Evolutionary conservation across 371 early-diverging fungal genomes (phyloP), one percentile per base, ranked within the genome.

Genomic region (Conidiobolus coronatus): DNA sequence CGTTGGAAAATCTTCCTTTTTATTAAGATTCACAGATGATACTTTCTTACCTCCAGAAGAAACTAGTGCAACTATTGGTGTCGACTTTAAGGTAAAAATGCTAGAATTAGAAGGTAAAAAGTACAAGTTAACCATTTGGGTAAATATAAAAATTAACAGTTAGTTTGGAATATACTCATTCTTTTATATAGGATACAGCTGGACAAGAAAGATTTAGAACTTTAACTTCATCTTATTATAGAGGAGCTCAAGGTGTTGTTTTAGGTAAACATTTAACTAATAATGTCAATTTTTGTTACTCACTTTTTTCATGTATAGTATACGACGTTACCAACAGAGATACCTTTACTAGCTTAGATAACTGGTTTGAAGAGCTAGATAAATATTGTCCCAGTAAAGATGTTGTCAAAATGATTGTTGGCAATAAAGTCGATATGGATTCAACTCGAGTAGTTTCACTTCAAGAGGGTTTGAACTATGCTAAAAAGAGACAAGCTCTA

Each of bases 151-250:
- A 13, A n/a, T n/a, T n/a, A n/a, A n/a, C n/a, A n/a, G n/a, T n/a
- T 40, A 21, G n/a, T 34, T 21, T 38, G 4, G 21, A 20, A 44
- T 29, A 34, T 15, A 38, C 8, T 29, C 39, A 23, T 17, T 18
- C 13, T 17, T 41, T 17, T 14, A 45, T n/a, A 42, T 72, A 95
- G 99, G 99, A 99, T 61, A 99, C 99, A 1, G 99, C 99, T 6
- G 99, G 99, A 12, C 99, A 99, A 65, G 99, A 99, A 62, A 75
- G 99, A 33, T 99, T 99, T 65, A 69, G 98, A 49, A 96, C 99
- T 0, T 73, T 99, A 42, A 99, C 99, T n/a, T 89, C 91, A 2
- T 86, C 87, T 24, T 99, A 98, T 62, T 98, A 98, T 58, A 77
- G 96, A 43, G 97, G 96, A 15, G 99, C 99, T 3, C 93, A 99